Conservation (phyloP, 306 rosid species). For the Trifolium dubium region DNA sequence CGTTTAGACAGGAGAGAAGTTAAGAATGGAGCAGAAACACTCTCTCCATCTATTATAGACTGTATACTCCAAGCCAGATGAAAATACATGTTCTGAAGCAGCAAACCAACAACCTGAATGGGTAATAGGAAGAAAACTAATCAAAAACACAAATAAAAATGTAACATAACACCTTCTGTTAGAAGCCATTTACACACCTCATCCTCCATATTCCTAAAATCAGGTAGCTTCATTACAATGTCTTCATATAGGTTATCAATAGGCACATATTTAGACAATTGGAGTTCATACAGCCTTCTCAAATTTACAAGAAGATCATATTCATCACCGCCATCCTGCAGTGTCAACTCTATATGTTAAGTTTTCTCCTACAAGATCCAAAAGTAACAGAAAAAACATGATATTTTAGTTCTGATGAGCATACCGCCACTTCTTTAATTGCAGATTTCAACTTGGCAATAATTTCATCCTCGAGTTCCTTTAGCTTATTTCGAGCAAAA, state of each 20-base stretch:
- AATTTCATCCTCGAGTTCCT: conserved; percentile 85
- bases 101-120: conserved; percentile 79
- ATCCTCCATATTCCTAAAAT: conserved; percentile 69
- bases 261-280: conserved; percentile 70
- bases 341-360: conserved; percentile 39
- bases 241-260: conserved; percentile 65
- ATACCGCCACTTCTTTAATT: conserved; percentile 85
- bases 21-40: conserved; percentile 65
- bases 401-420: conserved; percentile 29
- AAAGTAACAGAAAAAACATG: conserved; percentile 37
- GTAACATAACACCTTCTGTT: conserved; percentile 29
- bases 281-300: conserved; percentile 94
- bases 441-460: conserved; percentile 75
- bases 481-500: conserved; percentile 74
- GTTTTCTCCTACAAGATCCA: conserved; percentile 36
- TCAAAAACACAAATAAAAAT: conserved; percentile 35
- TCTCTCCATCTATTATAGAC: conserved; percentile 54
- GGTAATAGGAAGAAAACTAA: conserved; percentile 45
- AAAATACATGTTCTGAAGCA: conserved; percentile 77
- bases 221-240: conserved; percentile 65
- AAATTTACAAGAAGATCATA: conserved; percentile 93
- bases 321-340: conserved; percentile 97
- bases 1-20: conserved; percentile 65
- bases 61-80: conserved; percentile 79
- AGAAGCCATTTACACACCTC: conserved; percentile 66